These are phyloP conservation scores for Dactylellina cionopaga DNA, from an alignment of 2,329 filamentous ascomycete species.

Conservation along the genomic window DNA sequence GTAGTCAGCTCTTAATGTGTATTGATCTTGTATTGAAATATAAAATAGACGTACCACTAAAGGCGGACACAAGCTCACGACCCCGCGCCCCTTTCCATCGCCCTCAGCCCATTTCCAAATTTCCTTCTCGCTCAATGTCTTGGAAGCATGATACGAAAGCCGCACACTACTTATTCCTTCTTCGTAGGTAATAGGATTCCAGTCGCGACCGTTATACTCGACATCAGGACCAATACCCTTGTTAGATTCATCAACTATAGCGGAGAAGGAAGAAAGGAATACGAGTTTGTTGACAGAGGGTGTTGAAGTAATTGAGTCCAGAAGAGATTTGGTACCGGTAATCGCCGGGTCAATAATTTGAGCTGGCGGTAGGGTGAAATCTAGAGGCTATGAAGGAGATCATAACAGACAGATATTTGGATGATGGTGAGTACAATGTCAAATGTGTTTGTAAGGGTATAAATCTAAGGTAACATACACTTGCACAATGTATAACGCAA, in stretches of 20 bases:
- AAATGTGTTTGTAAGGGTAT: background rate
- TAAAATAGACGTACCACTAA: slow-evolving; percentile 15
- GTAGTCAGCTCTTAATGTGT: background rate
- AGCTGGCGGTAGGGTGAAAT: slow-evolving; percentile 21
- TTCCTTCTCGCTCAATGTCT: slow-evolving; percentile 56
- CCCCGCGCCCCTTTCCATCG: slow-evolving; percentile 5
- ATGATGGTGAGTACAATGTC: background rate
- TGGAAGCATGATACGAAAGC: slow-evolving; percentile 55
- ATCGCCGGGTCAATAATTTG: slow-evolving; percentile 37
- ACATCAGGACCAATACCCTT: slow-evolving; percentile 66
- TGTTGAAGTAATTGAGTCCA: slow-evolving; percentile 55
- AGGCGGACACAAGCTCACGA: slow-evolving; percentile 37
- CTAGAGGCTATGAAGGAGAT: slow-evolving; percentile 15
- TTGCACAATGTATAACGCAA: slow-evolving; percentile 30
- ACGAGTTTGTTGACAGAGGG: slow-evolving; percentile 61
- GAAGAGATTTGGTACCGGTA: slow-evolving; percentile 27
- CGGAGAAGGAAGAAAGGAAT: slow-evolving; percentile 75
- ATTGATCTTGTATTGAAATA: background rate
- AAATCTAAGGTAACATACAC: slow-evolving; percentile 37
- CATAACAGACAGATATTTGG: background rate
- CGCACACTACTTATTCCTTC: slow-evolving; percentile 64
- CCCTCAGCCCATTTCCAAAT: slow-evolving; percentile 23
- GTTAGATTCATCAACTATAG: slow-evolving; percentile 67
- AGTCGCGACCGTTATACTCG: slow-evolving; percentile 67
- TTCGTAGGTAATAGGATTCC: slow-evolving; percentile 68